Percentiles rank a stretch among this genome's conserved stretches.
Conservation (phyloP, 306 rosid species). For the Casuarina equisetifolia region DNA sequence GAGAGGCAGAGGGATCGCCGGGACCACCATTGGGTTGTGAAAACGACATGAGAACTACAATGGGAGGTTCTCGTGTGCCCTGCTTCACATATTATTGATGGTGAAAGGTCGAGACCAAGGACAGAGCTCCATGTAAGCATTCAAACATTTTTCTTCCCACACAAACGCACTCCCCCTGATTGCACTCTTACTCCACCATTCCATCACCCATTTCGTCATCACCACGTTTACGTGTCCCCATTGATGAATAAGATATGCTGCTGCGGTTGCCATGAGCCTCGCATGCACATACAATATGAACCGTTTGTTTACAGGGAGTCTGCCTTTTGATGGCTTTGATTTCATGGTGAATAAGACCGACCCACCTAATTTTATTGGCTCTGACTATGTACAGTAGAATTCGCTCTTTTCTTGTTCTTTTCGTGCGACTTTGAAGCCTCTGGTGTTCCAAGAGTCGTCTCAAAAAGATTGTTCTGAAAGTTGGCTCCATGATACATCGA, state of each 20-base stretch:
- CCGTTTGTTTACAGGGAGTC: constrained; percentile 20
- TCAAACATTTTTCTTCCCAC: constrained; percentile 26
- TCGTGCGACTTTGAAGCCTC: neutral
- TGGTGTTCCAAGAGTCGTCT: neutral
- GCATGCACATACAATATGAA: neutral
- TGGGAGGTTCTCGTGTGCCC: constrained; percentile 43
- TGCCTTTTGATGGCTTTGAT: neutral
- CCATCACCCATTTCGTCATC: constrained; percentile 73
- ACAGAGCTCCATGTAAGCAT: constrained; percentile 31
- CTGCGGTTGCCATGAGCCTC: constrained; percentile 6
- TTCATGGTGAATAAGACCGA: neutral
- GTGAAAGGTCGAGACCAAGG: constrained; percentile 45
- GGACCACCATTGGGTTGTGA: constrained; percentile 67
- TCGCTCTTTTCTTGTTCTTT: neutral
- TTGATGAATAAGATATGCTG: constrained; percentile 16
- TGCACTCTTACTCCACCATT: constrained; percentile 77
- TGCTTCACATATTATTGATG: constrained; percentile 34
- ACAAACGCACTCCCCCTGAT: constrained; percentile 44
- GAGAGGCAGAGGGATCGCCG: constrained; percentile 28
- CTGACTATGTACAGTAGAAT: neutral
- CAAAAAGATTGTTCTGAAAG: neutral
- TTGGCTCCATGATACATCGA: neutral
- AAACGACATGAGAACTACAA: constrained; percentile 58
- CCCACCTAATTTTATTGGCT: neutral
- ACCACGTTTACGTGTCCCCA: constrained; percentile 63